These are phyloP conservation scores for Malus hybrid DNA, from an alignment of 331 rosid species.

Conservation along the genomic window DNA sequence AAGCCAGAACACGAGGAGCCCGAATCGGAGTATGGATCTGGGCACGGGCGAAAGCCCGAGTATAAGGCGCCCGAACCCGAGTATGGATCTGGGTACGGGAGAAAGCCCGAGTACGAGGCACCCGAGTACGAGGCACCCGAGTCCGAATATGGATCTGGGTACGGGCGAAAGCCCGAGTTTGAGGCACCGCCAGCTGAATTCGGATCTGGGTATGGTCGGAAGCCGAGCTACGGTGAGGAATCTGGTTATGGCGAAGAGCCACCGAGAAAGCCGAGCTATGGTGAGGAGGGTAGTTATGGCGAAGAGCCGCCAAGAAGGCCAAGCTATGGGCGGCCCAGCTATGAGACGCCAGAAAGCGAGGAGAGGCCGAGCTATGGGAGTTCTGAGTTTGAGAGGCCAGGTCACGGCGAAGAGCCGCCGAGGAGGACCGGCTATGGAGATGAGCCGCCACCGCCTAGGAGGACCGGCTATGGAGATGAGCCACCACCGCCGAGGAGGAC, in stretches of 20 bases:
- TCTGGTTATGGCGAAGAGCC: constrained; percentile 34
- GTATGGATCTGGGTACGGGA: constrained; percentile 27
- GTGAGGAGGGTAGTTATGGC: background rate
- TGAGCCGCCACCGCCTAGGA: too few species aligned
- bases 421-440: too few species aligned
- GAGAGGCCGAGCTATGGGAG: background rate
- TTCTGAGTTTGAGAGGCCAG: background rate
- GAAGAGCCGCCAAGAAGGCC: background rate
- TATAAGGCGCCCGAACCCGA: background rate
- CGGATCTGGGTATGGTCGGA: constrained; percentile 31
- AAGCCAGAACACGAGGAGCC: background rate
- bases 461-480: too few species aligned
- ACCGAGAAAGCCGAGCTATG: constrained; percentile 29
- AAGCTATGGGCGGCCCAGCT: background rate
- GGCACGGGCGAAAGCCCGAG: background rate
- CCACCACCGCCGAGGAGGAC: too few species aligned
- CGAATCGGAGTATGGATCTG: background rate
- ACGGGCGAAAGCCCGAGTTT: constrained; percentile 13
- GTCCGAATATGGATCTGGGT: constrained; percentile 31
- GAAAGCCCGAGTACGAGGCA: constrained; percentile 1
- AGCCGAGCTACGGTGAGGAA: constrained; percentile 5
- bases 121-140: background rate
- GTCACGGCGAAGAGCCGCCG: background rate
- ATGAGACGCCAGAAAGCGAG: background rate
- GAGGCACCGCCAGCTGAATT: constrained; percentile 2